phyloP scores from a whole-genome alignment of 148 eudicot genomes.

The Cornus suecica region DNA sequence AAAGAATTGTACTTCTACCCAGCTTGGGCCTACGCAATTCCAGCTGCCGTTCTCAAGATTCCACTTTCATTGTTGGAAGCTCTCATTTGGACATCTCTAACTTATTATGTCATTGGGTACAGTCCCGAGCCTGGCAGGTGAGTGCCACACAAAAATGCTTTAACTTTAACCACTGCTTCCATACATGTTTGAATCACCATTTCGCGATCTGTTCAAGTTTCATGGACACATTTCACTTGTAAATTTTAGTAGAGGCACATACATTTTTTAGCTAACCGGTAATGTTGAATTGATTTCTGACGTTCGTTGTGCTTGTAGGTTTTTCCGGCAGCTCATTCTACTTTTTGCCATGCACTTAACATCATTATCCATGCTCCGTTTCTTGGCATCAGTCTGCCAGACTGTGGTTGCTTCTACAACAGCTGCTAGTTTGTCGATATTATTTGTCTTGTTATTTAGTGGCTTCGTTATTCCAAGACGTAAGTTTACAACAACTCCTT shows the following conservation, averaged over 20 bases:
- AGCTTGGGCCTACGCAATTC: slow-evolving; percentile 85
- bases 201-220: too few relatives aligned
- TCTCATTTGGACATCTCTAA: slow-evolving; percentile 61
- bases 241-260: too few relatives aligned
- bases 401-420: slow-evolving; percentile 11
- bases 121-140: slow-evolving; percentile 29
- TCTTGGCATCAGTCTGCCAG: slow-evolving; percentile 13
- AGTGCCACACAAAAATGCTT: not conserved
- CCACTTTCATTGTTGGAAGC: slow-evolving; percentile 63
- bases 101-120: slow-evolving; percentile 76
- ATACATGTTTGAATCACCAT: too few relatives aligned
- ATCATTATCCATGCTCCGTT: slow-evolving; percentile 13
- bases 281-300: not conserved
- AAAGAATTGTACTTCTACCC: slow-evolving; percentile 76
- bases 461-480: slow-evolving; percentile 22
- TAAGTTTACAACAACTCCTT: slow-evolving; percentile 27
- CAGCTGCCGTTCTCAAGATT: slow-evolving; percentile 64
- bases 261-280: not conserved
- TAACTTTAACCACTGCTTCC: too few relatives aligned
- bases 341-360: too few relatives aligned
- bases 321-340: slow-evolving; percentile 17
- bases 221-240: too few relatives aligned
- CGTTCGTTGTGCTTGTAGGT: not conserved
- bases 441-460: slow-evolving; percentile 35
- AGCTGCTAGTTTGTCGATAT: too few relatives aligned